Base-by-base conservation (phyloP, 2,329 filamentous ascomycete species). In the Scorias spongiosa region DNA sequence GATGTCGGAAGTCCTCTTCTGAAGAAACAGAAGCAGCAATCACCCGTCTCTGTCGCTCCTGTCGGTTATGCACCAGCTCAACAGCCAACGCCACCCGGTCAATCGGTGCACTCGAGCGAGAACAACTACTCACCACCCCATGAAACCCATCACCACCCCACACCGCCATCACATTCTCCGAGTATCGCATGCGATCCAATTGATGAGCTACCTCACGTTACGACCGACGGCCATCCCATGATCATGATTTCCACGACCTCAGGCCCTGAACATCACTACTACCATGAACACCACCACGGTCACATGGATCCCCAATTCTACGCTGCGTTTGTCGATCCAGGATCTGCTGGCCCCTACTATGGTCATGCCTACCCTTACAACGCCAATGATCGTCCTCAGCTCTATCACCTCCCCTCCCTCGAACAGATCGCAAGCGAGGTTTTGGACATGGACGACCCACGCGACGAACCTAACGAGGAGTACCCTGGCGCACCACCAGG, bases 401-500 rank as follows among this genome's bases (percentile, higher is more conserved):
- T 50, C 7, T 59, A 54, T 41, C 49, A 50, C 10, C 46, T 55
- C 12, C 55, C 54, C 10, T 61, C 59, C 10, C 47, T 62, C 32
- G 58, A 62, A 44, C 58, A 62, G 43, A 59, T 62, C 37, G 59
- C 59, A 2, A 60, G 51, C 32, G 58, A 62, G 42, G 58, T 61
- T 10, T 51, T 61, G 34, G 57, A 61, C 32, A 59, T 59, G 55
- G 53, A 58, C 44, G 57, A 55, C 10, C 45, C 45, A 39, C 47
- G 43, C n/a, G 42, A 49, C 37, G 48, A 49, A n/a, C 32, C 32
- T 12, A 15, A 12, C 15, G 32, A 15, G 15, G 12, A 36, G 15
- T 12, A 12, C 12, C 15, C 32, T 12, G 32, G 15, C 11, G 32
- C 32, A 15, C 32, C 32, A 36, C 32, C 32, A 36, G 32, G 32